Conservation (phyloP, 202 grass and related monocot species). For the Dendrocalamus latiflorus region DNA sequence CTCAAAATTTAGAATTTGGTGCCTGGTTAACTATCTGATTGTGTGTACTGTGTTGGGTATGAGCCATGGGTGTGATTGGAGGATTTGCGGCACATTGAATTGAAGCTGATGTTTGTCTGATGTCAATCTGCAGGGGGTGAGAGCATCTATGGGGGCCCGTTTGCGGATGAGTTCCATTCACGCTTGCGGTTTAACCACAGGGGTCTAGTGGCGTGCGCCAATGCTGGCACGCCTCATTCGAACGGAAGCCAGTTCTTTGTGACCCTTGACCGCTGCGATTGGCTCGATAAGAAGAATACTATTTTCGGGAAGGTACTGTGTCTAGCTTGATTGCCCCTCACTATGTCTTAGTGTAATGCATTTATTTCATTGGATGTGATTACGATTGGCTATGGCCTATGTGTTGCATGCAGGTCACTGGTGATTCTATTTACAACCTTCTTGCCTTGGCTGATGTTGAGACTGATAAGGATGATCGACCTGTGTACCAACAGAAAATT, state of each 20-base stretch:
- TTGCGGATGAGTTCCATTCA: conserved; percentile 82
- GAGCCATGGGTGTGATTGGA: not conserved
- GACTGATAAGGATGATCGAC: conserved; percentile 87
- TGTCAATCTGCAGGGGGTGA: conserved; percentile 60
- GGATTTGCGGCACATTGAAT: not conserved
- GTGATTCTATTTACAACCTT: conserved; percentile 94
- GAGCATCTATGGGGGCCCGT: conserved; percentile 83
- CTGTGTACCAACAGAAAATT: conserved; percentile 73
- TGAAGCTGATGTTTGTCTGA: not conserved
- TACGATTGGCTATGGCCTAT: not conserved
- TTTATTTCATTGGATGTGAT: not conserved
- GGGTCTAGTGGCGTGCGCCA: conserved; percentile 87
- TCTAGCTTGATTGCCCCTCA: not conserved
- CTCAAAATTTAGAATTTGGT: not conserved
- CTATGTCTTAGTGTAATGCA: not conserved
- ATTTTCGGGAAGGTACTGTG: conserved; percentile 79
- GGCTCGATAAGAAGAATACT: conserved; percentile 91
- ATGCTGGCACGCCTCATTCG: conserved; percentile 78
- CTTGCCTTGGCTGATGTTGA: conserved; percentile 75
- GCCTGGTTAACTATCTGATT: not conserved
- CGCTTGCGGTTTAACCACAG: conserved; percentile 95
- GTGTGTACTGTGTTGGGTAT: not conserved
- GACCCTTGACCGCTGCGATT: conserved; percentile 78
- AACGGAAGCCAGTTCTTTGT: conserved; percentile 96
- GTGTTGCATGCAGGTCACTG: conserved; percentile 61